Evolutionary conservation across 345 rosid genomes (phyloP), one percentile per base, ranked within the genome.

Genomic region (Syzygium aromaticum): DNA sequence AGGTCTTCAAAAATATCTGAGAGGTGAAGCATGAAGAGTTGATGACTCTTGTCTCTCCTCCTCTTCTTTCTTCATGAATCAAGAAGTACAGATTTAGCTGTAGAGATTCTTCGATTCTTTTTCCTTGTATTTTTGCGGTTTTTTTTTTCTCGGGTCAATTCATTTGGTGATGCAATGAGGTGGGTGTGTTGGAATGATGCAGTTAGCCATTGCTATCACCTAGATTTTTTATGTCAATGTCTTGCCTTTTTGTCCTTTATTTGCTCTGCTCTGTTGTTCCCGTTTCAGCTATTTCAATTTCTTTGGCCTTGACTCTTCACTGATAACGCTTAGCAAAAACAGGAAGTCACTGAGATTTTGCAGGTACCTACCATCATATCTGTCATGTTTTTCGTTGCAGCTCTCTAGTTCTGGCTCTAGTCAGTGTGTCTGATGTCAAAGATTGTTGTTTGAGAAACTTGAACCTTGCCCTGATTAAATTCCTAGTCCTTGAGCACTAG

Each of bases 151-250:
- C 13, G 63, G 13, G 63, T 23, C 13, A 5, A 23, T 73, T 19
- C 27, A 21, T 73, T 38, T 73, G 82, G 82, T 73, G 82, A 73
- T 73, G 15, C 49, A 38, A 73, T 73, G 82, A 73, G 8, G 82
- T 67, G 43, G 78, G 78, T 17, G 46, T 17, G 78, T 57, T 57
- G 82, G 82, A 38, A 73, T 38, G 82, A 73, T 73, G 82, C 82
- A 38, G 82, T 73, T 73, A 73, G 83, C 87, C 49, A 85, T 89
- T 88, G 88, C 90, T 77, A n/a, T 91, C 92, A 89, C 87, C 77
- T 56, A 61, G 87, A 87, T 87, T 87, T 40, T 86, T 84, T 56
- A 84, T 61, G 85, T 87, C 86, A 82, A 49, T 86, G 85, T 56
- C 54, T 86, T 19, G 77, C 85, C 85, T 54, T 85, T 46, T 84